These are phyloP conservation scores for Thelephora aurantiotincta DNA, from an alignment of 768 basidiomycete species.

Conservation along the genomic window DNA sequence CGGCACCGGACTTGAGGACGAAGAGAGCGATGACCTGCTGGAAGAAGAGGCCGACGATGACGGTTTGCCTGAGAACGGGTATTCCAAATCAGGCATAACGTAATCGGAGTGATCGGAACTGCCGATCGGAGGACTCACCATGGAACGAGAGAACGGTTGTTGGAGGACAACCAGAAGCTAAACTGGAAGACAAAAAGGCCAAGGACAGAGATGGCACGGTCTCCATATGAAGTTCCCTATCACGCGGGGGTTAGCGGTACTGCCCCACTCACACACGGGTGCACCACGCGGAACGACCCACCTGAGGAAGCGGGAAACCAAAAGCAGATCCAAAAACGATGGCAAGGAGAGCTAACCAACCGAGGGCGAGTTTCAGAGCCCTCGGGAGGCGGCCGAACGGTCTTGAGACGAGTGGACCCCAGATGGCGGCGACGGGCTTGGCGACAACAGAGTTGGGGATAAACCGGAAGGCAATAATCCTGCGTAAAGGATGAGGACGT, in stretches of 20 bases:
- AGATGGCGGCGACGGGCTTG: conserved; percentile 56
- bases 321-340: conserved; percentile 82
- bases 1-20: conserved; percentile 74
- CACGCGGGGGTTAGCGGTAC: not conserved
- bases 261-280: too few relatives aligned
- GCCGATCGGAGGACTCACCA: conserved; percentile 35
- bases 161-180: conserved; percentile 58
- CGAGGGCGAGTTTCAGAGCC: conserved; percentile 40
- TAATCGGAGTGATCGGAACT: not conserved
- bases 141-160: conserved; percentile 45
- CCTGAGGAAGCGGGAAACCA: conserved; percentile 51
- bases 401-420: conserved; percentile 46
- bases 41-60: conserved; percentile 72
- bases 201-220: conserved; percentile 70
- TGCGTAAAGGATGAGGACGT: conserved; percentile 1
- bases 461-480: conserved; percentile 72
- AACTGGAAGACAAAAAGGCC: conserved; percentile 73
- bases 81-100: conserved; percentile 1
- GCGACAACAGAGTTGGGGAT: conserved; percentile 61
- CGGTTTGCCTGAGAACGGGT: conserved; percentile 48
- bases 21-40: conserved; percentile 84
- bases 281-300: conserved; percentile 16
- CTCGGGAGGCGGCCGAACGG: conserved; percentile 56
- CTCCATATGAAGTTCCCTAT: conserved; percentile 55
- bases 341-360: conserved; percentile 65